A percentile compares a stretch with the other conserved stretches of the same genome.
Evolutionary conservation across 352 stramenopile species (phyloP).

Genomic region (Phytophthora colocasiae): DNA sequence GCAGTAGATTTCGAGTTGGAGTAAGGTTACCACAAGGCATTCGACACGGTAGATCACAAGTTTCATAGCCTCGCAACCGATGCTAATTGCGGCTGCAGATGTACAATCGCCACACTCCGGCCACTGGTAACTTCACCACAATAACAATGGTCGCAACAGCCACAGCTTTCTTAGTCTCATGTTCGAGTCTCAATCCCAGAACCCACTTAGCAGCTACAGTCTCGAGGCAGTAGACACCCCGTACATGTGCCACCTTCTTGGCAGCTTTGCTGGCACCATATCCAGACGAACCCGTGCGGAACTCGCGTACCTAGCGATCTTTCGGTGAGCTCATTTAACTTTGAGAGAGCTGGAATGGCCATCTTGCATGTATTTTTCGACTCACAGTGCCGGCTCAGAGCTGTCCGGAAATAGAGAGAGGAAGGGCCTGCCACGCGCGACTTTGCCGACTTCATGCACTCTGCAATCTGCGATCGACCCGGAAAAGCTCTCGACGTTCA

Average conservation of each 20-base stretch:
- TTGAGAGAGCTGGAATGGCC: too few relatives aligned
- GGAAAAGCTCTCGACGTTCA: conserved; percentile 2
- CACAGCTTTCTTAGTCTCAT: conserved; percentile 1
- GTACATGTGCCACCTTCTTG: too few relatives aligned
- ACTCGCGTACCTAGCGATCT: conserved; percentile 27
- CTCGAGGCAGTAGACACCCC: too few relatives aligned
- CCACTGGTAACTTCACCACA: conserved; percentile 3
- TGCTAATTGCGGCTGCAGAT: not conserved
- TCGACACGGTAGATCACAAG: too few relatives aligned
- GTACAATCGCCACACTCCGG: conserved; percentile 7
- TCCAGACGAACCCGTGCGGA: conserved; percentile 19
- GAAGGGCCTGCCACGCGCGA: conserved; percentile 29
- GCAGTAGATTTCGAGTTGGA: not conserved
- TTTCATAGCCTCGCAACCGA: too few relatives aligned
- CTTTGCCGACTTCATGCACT: conserved; percentile 21
- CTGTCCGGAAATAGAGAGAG: conserved; percentile 40
- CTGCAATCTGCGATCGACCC: conserved; percentile 30
- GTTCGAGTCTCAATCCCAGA: too few relatives aligned
- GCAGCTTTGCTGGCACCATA: not conserved
- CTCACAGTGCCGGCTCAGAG: conserved; percentile 25
- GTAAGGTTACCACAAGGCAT: too few relatives aligned
- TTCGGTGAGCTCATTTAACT: conserved; percentile 2
- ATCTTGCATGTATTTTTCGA: conserved; percentile 32
- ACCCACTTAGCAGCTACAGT: too few relatives aligned
- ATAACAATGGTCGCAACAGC: not conserved